These are phyloP conservation scores for Hypoxylon sp. DNA, from an alignment of 2,329 filamentous ascomycete species.

Conservation along the genomic window DNA sequence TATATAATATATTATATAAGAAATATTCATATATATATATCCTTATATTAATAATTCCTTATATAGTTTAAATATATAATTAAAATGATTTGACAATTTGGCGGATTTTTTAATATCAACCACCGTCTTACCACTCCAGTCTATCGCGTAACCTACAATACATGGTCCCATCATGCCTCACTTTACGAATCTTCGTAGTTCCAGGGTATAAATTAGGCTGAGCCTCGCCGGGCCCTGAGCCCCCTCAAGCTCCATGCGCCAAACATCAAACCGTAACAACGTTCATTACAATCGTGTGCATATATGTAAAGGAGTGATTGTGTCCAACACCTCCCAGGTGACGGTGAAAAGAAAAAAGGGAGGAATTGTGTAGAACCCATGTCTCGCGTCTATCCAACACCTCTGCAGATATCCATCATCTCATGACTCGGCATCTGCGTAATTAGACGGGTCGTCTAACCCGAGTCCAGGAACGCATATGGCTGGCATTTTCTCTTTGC, in stretches of 20 bases:
- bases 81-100: too few relatives aligned
- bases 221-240: constrained; percentile 37
- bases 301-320: constrained; percentile 11
- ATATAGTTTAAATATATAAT: too few relatives aligned
- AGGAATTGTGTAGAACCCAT: constrained; percentile 2
- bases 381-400: background rate
- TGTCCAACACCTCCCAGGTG: background rate
- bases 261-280: constrained; percentile 35
- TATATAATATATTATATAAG: too few relatives aligned
- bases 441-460: constrained; percentile 32
- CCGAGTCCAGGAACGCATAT: constrained; percentile 14
- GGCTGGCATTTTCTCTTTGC: constrained; percentile 31
- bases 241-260: constrained; percentile 30
- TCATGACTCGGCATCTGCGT: constrained; percentile 34
- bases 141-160: constrained; percentile 1
- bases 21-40: too few relatives aligned
- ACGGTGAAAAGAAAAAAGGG: constrained; percentile 7
- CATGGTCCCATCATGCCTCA: constrained; percentile 10
- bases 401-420: background rate
- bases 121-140: constrained; percentile 12
- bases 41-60: too few relatives aligned
- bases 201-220: constrained; percentile 37
- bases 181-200: constrained; percentile 2
- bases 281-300: constrained; percentile 34
- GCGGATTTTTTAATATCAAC: too few relatives aligned